phyloP scores from a whole-genome alignment of 148 eudicot species.

The Silene uniflora region DNA sequence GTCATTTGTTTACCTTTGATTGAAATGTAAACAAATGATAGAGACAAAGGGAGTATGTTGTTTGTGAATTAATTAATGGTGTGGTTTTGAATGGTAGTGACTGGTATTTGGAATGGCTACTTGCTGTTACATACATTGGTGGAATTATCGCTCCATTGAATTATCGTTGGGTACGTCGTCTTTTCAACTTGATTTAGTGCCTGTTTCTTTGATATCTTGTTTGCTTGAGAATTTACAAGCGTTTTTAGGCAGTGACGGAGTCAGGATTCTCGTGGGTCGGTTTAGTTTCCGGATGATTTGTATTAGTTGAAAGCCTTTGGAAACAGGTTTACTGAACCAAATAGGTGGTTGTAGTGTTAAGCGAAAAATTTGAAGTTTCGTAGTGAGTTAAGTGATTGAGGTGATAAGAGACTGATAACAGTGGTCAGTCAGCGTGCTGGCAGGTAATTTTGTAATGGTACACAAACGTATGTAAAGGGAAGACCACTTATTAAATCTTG shows the following conservation, averaged over 20 bases:
- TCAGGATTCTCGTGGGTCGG: background rate
- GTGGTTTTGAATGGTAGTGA: slow-evolving; percentile 42
- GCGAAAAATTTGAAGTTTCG: no score
- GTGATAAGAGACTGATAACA: no score
- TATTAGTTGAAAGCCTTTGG: no score
- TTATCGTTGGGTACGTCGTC: slow-evolving; percentile 72
- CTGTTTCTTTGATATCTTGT: background rate
- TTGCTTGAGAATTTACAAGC: background rate
- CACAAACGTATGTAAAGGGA: background rate
- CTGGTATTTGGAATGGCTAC: slow-evolving; percentile 79
- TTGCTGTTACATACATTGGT: slow-evolving; percentile 79
- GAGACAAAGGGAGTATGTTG: no score
- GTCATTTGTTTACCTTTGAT: slow-evolving; percentile 2
- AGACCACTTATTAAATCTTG: background rate
- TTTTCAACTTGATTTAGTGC: background rate
- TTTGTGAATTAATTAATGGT: background rate
- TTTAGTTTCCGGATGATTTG: no score
- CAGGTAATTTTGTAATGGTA: no score
- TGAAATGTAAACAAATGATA: no score
- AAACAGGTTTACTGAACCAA: no score
- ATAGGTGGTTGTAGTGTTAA: no score
- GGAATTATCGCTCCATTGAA: slow-evolving; percentile 89
- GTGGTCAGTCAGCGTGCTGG: no score
- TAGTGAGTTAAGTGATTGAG: no score
- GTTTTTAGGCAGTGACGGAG: background rate